phyloP scores from a whole-genome alignment of 1,284 basidiomycete species.

The Microbotryum lychnidis-dioicae region DNA sequence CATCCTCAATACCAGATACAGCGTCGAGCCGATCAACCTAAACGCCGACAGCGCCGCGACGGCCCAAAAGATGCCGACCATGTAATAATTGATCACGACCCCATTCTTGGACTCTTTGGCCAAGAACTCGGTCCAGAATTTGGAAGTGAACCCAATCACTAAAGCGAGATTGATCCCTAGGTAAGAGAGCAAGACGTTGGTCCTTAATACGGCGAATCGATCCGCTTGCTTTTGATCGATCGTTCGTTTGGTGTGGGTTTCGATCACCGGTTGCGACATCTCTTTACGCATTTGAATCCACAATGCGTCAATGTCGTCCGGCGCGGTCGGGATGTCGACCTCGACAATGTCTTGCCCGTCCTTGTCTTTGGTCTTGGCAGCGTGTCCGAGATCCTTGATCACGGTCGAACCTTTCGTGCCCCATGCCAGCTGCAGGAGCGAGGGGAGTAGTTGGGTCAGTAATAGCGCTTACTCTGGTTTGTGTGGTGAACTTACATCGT shows the following conservation, averaged over 20 bases:
- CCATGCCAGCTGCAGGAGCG: slow-evolving; percentile 39
- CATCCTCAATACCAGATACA: slow-evolving; percentile 1
- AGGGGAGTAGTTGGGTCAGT: background rate
- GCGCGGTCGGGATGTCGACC: slow-evolving; percentile 67
- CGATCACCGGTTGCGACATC: background rate
- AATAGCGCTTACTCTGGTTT: too few species aligned
- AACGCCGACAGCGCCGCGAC: slow-evolving; percentile 25
- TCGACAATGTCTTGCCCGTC: slow-evolving; percentile 79
- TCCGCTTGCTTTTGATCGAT: too few species aligned
- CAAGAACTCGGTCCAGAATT: slow-evolving; percentile 52
- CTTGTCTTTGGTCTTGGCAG: slow-evolving; percentile 75
- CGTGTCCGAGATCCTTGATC: slow-evolving; percentile 74
- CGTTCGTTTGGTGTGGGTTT: too few species aligned
- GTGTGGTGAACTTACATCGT: slow-evolving; percentile 14
- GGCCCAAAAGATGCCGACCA: slow-evolving; percentile 21
- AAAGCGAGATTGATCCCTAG: slow-evolving; percentile 75
- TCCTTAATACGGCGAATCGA: slow-evolving; percentile 35
- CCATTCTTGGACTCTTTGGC: background rate
- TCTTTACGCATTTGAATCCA: slow-evolving; percentile 61
- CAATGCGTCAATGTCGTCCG: slow-evolving; percentile 59
- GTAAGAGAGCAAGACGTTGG: slow-evolving; percentile 77
- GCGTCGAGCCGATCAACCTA: slow-evolving; percentile 18
- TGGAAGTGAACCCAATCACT: slow-evolving; percentile 73
- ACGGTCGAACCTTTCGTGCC: slow-evolving; percentile 79
- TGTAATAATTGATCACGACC: slow-evolving; percentile 8